Conservation (phyloP, 306 rosid genomes). For the Glycine tomentella region DNA sequence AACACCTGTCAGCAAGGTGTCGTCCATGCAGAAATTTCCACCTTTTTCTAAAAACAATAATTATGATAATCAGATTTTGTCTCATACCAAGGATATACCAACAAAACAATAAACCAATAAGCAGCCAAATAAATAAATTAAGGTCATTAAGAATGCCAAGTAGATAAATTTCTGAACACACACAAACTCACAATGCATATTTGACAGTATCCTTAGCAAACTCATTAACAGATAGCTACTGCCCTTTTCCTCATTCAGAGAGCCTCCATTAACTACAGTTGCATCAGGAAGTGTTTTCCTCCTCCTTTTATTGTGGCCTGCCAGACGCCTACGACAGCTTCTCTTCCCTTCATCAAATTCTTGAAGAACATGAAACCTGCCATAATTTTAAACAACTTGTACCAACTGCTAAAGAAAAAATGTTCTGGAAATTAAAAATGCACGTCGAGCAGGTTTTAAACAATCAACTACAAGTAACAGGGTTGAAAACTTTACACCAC, state of each 20-base stretch:
- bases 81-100: conserved; percentile 6
- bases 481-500: neutral
- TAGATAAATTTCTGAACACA: conserved; percentile 32
- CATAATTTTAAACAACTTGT: conserved; percentile 49
- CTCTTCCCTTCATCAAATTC: conserved; percentile 98
- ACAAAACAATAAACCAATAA: neutral
- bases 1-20: neutral
- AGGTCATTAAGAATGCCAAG: conserved; percentile 8
- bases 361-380: conserved; percentile 96
- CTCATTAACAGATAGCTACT: conserved; percentile 80
- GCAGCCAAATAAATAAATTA: conserved; percentile 39
- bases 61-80: conserved; percentile 14
- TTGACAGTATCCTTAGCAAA: conserved; percentile 81
- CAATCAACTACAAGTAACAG: no score
- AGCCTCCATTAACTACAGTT: conserved; percentile 61
- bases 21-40: conserved; percentile 9
- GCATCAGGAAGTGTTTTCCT: conserved; percentile 83
- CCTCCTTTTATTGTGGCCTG: conserved; percentile 94
- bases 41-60: neutral
- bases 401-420: conserved; percentile 44
- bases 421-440: conserved; percentile 26
- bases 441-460: conserved; percentile 1
- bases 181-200: conserved; percentile 77
- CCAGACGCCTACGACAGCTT: conserved; percentile 96
- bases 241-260: conserved; percentile 74